Evolutionary conservation across 1,284 basidiomycete genomes (phyloP), one percentile per base, ranked within the genome.

Genomic region (Apiotrichum mycotoxinovorans): DNA sequence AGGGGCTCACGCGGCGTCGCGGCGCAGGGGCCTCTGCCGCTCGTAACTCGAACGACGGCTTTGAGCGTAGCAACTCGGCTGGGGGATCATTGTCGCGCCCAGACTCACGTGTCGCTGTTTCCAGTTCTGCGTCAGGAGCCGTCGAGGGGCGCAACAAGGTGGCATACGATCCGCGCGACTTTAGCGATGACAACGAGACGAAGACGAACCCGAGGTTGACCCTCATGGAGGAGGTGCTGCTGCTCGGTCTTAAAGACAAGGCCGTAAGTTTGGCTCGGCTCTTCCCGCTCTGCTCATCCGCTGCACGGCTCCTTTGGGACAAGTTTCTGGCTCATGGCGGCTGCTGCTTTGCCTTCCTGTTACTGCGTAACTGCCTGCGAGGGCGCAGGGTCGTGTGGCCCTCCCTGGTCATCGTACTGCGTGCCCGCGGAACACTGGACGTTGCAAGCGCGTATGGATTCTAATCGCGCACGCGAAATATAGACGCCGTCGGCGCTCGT

Each of bases 151-250:
- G 90, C 35, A 84, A 82, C 67, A 91, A 87, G 79, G 85, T 98
- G 68, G 95, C 95, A 2, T 98, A 84, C 72, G 95, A 99, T 79
- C 94, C 94, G 1, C 80, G 93, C 55, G 96, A 98, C 79, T 78
- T 97, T 64, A 84, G 87, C 66, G 82, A 86, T 67, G 85, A 85
- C 48, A 83, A 83, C 47, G 91, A 96, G 75, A 84, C 85, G 56
- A 80, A 79, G 37, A 85, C 85, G 72, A 83, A 88, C 75, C 96
- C 95, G 0, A 82, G 83, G 59, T 79, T 98, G 66, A 98, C 95
- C 11, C 83, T 98, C 56, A 91, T 98, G 89, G 95, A 98, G 79
- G 96, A 98, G 79, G 86, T 98, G 18, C 79, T 98, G 54, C 78
- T 98, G 54, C 80, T 98, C 17, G 95, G 96, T 2, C 79, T 94